phyloP scores from a whole-genome alignment of 176 grass and related monocot species.

The Eleusine coracana region DNA sequence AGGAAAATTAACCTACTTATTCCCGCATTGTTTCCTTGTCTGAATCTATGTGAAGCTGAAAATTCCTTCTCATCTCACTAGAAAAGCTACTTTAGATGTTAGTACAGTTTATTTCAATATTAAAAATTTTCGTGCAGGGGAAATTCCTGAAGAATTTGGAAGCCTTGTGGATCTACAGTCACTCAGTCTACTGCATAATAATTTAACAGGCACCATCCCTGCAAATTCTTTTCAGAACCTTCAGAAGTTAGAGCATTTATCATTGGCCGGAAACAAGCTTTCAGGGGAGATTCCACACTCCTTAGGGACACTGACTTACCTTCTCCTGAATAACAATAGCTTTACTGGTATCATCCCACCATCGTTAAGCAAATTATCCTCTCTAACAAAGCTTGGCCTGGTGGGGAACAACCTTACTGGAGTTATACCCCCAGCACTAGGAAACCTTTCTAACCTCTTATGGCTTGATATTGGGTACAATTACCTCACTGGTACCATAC shows the following conservation, averaged over 20 bases:
- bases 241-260: conserved; percentile 5
- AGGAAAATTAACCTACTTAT: neutral
- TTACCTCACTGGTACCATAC: neutral
- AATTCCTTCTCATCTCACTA: neutral
- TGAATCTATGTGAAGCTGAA: neutral
- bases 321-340: conserved; percentile 16
- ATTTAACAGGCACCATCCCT: neutral
- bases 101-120: neutral
- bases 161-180: conserved; percentile 9
- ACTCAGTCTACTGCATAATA: conserved; percentile 24
- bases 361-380: neutral
- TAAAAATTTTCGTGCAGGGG: neutral
- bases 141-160: conserved; percentile 9
- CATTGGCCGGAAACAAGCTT: conserved; percentile 5
- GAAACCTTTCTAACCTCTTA: conserved; percentile 25
- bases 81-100: neutral
- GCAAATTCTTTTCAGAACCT: conserved; percentile 22
- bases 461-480: conserved; percentile 11
- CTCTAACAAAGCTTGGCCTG: conserved; percentile 13
- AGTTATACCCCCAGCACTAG: neutral
- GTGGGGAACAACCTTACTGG: neutral
- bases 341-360: conserved; percentile 15
- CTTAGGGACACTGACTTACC: conserved; percentile 14
- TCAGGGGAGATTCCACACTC: conserved; percentile 19
- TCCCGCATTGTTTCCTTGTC: neutral